Conservation (phyloP, 371 early-diverging fungal species). For the Sporodiniella umbellata region DNA sequence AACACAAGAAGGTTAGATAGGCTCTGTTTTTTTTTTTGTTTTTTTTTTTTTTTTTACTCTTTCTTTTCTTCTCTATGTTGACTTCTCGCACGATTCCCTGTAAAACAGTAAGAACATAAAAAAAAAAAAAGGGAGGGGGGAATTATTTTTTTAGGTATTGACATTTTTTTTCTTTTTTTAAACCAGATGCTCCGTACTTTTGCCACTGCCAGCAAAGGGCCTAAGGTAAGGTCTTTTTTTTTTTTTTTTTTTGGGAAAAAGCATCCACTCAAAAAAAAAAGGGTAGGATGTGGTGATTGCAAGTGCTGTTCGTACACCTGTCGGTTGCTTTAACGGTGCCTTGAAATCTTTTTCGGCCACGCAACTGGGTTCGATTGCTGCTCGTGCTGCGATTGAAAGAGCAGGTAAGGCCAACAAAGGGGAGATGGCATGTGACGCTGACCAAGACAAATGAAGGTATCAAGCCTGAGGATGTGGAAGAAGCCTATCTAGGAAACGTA, state of each 20-base stretch:
- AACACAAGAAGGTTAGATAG: not conserved
- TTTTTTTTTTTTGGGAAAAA: constrained; percentile 2
- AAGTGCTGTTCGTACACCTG: constrained; percentile 69
- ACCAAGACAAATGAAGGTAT: constrained; percentile 42
- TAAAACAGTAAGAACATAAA: not conserved
- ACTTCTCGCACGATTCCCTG: constrained; percentile 21
- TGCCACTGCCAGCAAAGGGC: constrained; percentile 32
- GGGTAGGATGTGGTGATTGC: constrained; percentile 53
- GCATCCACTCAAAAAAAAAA: not conserved
- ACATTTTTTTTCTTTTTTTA: not conserved
- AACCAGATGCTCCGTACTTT: constrained; percentile 28
- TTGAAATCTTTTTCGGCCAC: constrained; percentile 63
- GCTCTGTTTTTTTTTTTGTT: constrained; percentile 5
- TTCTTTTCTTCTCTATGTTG: constrained; percentile 20
- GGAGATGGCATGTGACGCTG: not conserved
- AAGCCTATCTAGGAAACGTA: constrained; percentile 91
- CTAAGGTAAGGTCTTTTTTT: constrained; percentile 17
- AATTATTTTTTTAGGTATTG: too few species aligned
- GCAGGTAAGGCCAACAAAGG: not conserved
- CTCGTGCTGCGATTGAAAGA: constrained; percentile 14
- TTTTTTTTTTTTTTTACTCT: constrained; percentile 1
- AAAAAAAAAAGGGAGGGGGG: too few species aligned
- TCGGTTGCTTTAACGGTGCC: constrained; percentile 71
- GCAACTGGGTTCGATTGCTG: constrained; percentile 70
- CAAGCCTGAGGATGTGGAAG: constrained; percentile 73